Conservation (phyloP, 75 land plant species). For the Larix kaempferi region DNA sequence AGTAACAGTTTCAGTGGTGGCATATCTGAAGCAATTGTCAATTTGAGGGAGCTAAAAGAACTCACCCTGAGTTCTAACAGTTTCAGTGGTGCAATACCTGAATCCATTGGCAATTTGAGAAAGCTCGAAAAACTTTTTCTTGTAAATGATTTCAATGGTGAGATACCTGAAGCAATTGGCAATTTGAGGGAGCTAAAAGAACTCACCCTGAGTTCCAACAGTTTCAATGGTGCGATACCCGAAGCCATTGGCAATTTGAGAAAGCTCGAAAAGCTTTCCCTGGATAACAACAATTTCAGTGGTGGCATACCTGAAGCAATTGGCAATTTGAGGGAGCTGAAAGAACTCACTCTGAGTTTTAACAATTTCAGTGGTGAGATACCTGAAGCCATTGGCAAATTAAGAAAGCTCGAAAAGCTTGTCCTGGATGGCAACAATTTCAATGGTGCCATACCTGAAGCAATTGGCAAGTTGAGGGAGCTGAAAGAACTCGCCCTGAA, state of each 20-base stretch:
- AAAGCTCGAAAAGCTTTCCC: conserved; percentile 25
- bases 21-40: too few species aligned
- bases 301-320: conserved; percentile 33
- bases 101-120: not conserved
- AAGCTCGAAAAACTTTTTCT: not conserved
- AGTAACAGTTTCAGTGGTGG: too few species aligned
- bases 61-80: too few species aligned
- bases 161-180: conserved; percentile 21
- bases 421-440: too few species aligned
- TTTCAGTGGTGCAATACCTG: not conserved
- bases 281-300: conserved; percentile 46
- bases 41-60: too few species aligned
- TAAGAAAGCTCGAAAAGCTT: too few species aligned
- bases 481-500: too few species aligned
- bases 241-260: conserved; percentile 14
- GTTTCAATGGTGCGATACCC: conserved; percentile 42
- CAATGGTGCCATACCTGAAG: too few species aligned
- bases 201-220: conserved; percentile 22
- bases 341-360: conserved; percentile 50
- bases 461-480: too few species aligned
- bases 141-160: conserved; percentile 6
- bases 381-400: conserved; percentile 31
- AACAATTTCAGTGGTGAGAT: conserved; percentile 52
- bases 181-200: conserved; percentile 28
- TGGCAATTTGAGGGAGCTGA: conserved; percentile 24